Evolutionary conservation across 352 stramenopile genomes (phyloP).

Genomic region (Blastocystis sp.): DNA sequence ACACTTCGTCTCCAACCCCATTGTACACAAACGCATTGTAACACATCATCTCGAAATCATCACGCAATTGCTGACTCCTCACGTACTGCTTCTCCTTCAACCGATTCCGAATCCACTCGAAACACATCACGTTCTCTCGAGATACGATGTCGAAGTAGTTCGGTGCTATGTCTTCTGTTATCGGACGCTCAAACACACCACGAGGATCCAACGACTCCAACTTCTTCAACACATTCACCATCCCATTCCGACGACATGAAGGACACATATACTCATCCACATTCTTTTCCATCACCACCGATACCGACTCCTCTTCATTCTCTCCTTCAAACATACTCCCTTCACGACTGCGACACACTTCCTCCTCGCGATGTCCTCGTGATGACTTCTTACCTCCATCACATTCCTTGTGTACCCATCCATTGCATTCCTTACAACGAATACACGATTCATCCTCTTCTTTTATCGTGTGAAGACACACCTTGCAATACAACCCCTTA

Average conservation of each 20-base stretch:
- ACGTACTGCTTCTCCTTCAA: neutral
- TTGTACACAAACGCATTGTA: slow-evolving; percentile 26
- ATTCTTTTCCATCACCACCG: neutral
- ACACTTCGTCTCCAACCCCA: neutral
- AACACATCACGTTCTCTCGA: neutral
- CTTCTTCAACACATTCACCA: neutral
- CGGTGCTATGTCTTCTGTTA: slow-evolving; percentile 9
- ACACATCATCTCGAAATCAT: slow-evolving; percentile 25
- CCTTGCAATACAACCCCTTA: slow-evolving; percentile 1
- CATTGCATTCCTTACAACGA: neutral
- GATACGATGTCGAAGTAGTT: slow-evolving; percentile 26
- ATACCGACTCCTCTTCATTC: neutral
- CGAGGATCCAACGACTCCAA: neutral
- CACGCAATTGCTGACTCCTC: neutral
- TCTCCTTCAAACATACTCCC: neutral
- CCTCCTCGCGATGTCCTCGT: neutral
- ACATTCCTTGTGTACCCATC: neutral
- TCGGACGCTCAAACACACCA: neutral
- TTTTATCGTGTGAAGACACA: slow-evolving; percentile 7
- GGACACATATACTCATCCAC: neutral
- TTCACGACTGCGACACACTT: neutral
- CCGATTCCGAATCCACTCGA: neutral
- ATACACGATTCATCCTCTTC: neutral
- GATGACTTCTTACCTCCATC: neutral
- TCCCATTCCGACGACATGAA: neutral